Conservation (phyloP, 139 green algal species). For the Coccomyxa sp. region DNA sequence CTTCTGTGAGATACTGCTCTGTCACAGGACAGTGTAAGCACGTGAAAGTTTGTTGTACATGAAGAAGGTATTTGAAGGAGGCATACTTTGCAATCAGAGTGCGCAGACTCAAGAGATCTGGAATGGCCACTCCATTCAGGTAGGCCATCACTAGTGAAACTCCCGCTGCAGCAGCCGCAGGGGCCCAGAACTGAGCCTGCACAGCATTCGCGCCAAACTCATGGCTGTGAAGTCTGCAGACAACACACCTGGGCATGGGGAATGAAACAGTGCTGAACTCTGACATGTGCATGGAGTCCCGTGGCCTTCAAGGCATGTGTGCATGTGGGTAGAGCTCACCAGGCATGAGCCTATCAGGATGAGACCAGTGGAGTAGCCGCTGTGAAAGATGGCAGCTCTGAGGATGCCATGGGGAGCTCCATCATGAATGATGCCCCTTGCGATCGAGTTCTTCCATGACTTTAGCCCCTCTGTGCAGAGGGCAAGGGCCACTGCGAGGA, state of each 20-base stretch:
- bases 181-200: constrained; percentile 74
- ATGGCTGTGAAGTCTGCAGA: neutral
- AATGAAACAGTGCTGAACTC: neutral
- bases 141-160: constrained; percentile 87
- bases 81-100: constrained; percentile 39
- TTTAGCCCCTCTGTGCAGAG: constrained; percentile 25
- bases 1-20: too few relatives aligned
- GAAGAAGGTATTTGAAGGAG: too few relatives aligned
- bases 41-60: too few relatives aligned
- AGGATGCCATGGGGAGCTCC: constrained; percentile 5
- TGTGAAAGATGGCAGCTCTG: constrained; percentile 28
- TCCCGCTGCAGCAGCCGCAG: constrained; percentile 72
- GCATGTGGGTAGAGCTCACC: constrained; percentile 14
- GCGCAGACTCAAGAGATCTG: constrained; percentile 37
- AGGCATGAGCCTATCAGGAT: constrained; percentile 27
- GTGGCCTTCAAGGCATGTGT: too few relatives aligned
- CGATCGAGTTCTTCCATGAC: constrained; percentile 17
- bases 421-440: constrained; percentile 34
- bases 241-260: neutral
- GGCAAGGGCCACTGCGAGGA: constrained; percentile 44
- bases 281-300: neutral
- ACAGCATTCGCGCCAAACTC: neutral
- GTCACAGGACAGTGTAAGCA: too few relatives aligned
- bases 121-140: constrained; percentile 55
- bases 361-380: constrained; percentile 28